These are phyloP conservation scores for Epichloe hybrida DNA, from an alignment of 2,329 filamentous ascomycete genomes.

Conservation along the genomic window DNA sequence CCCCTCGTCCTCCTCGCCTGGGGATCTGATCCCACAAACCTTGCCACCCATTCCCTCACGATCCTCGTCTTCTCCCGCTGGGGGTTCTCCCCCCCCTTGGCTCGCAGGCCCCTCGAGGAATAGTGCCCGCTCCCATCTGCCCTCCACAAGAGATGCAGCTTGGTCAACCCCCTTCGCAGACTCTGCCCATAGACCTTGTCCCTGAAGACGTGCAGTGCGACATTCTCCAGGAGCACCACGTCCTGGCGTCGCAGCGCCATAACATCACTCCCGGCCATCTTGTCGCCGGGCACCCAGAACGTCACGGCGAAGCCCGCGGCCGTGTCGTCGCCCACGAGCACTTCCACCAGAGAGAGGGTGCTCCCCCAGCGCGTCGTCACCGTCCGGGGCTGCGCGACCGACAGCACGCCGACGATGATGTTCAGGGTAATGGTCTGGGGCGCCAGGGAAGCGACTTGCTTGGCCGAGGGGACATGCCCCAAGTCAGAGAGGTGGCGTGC, in stretches of 20 bases:
- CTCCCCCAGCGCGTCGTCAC: constrained; percentile 56
- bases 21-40: constrained; percentile 44
- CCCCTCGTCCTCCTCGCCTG: constrained; percentile 6
- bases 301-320: constrained; percentile 66
- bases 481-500: constrained; percentile 38
- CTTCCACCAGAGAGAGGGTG: constrained; percentile 54
- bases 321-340: constrained; percentile 77
- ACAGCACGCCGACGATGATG: constrained; percentile 67
- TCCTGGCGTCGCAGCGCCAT: constrained; percentile 52
- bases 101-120: constrained; percentile 32
- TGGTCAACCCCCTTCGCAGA: constrained; percentile 58
- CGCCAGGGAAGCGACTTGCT: constrained; percentile 49
- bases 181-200: constrained; percentile 76
- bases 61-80: constrained; percentile 49
- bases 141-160: constrained; percentile 49
- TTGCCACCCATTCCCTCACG: constrained; percentile 63
- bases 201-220: constrained; percentile 63
- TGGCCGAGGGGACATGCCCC: constrained; percentile 53
- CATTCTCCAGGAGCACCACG: constrained; percentile 64
- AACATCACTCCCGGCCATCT: constrained; percentile 20
- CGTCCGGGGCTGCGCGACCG: constrained; percentile 51
- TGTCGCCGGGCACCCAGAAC: constrained; percentile 55
- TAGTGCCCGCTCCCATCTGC: constrained; percentile 43
- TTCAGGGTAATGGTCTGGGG: constrained; percentile 77
- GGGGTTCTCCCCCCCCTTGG: constrained; percentile 16